These are phyloP conservation scores for Auriculariales sp. DNA, from an alignment of 768 basidiomycete genomes.

Conservation along the genomic window DNA sequence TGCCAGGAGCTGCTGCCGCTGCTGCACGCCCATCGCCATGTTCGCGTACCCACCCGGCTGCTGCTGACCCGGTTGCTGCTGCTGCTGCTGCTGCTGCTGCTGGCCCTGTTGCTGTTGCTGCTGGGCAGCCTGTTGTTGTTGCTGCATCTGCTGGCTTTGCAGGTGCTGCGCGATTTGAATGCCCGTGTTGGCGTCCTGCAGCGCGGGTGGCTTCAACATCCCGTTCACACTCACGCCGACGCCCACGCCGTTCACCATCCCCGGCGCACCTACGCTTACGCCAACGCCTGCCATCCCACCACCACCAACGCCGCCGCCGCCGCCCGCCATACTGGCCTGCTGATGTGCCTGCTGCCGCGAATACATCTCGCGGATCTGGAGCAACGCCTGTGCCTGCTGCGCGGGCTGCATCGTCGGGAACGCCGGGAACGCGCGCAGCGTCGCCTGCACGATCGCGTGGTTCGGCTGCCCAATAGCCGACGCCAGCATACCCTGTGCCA, in stretches of 20 bases:
- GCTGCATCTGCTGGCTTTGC: not conserved
- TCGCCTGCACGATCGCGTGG: too few relatives aligned
- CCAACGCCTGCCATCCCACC: too few relatives aligned
- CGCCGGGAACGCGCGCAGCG: too few relatives aligned
- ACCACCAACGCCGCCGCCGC: not conserved
- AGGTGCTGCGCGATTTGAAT: not conserved
- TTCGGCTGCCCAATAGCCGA: too few relatives aligned
- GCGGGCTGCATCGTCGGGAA: not conserved
- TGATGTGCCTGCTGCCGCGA: too few relatives aligned
- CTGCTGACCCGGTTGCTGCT: not conserved
- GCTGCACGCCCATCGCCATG: slow-evolving; percentile 1
- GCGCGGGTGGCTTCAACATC: not conserved
- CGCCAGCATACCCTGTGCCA: too few relatives aligned
- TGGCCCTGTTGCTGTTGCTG: too few relatives aligned
- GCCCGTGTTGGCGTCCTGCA: not conserved
- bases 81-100: not conserved
- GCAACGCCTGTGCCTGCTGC: not conserved
- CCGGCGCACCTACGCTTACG: too few relatives aligned
- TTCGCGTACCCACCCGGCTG: too few relatives aligned
- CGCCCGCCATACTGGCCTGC: not conserved
- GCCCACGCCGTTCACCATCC: too few relatives aligned
- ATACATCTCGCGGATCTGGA: not conserved
- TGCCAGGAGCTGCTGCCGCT: slow-evolving; percentile 9
- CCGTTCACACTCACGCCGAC: too few relatives aligned
- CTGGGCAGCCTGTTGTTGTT: not conserved